A percentile compares a stretch with the other conserved stretches of the same genome.
These are phyloP conservation scores for Solanum hybrid DNA, from an alignment of 305 asterid genomes.

Conservation along the genomic window DNA sequence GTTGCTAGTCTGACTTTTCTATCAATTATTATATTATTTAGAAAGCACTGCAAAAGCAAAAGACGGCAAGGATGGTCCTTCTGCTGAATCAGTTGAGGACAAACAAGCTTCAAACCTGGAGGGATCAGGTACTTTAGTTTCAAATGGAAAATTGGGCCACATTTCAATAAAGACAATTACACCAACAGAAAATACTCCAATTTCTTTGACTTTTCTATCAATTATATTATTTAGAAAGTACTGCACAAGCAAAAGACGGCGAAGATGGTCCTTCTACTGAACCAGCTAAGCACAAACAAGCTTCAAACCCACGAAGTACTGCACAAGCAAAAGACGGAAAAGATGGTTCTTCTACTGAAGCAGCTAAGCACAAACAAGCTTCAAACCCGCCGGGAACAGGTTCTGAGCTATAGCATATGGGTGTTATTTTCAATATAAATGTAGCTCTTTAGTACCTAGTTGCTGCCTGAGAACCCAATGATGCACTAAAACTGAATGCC, in stretches of 20 bases:
- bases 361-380: conserved; percentile 28
- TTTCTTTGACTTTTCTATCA: background rate
- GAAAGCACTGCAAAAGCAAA: conserved; percentile 6
- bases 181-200: background rate
- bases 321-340: conserved; percentile 17
- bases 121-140: conserved; percentile 31
- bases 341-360: conserved; percentile 16
- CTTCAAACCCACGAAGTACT: background rate
- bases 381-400: conserved; percentile 39
- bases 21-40: conserved; percentile 23
- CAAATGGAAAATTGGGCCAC: background rate
- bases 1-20: background rate
- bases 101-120: conserved; percentile 28
- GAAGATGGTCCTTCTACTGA: conserved; percentile 16
- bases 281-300: conserved; percentile 25
- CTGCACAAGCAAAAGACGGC: conserved; percentile 15
- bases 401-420: conserved; percentile 18
- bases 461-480: background rate
- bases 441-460: background rate
- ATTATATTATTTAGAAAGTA: conserved; percentile 18
- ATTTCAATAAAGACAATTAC: background rate
- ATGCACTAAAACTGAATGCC: background rate
- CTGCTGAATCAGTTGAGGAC: conserved; percentile 22
- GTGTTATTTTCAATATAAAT: background rate
- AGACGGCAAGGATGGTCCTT: conserved; percentile 21